These are phyloP conservation scores for Boletus reticulatus DNA, from an alignment of 768 basidiomycete genomes.

Conservation along the genomic window DNA sequence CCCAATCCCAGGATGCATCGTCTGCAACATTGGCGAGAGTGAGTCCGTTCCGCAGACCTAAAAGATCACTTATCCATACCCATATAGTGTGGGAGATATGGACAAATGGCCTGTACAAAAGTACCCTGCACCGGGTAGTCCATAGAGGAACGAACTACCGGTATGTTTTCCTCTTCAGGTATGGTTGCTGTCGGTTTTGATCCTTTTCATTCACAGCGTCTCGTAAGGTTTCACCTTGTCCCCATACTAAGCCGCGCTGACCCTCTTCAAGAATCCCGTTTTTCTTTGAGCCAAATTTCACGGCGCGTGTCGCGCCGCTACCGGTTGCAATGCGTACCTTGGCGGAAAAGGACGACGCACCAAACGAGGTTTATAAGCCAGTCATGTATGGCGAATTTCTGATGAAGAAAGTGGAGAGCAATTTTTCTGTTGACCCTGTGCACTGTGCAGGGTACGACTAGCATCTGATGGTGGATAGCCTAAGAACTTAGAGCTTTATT, in stretches of 20 bases:
- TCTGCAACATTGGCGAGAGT: slow-evolving; percentile 95
- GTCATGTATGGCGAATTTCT: slow-evolving; percentile 82
- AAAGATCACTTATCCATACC: neutral
- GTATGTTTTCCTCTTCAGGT: slow-evolving; percentile 16
- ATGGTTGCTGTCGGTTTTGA: slow-evolving; percentile 2
- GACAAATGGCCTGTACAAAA: slow-evolving; percentile 83
- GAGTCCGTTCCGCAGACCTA: slow-evolving; percentile 24
- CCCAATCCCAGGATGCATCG: slow-evolving; percentile 78
- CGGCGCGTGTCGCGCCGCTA: slow-evolving; percentile 66
- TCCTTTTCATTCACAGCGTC: slow-evolving; percentile 42
- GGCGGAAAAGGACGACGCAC: slow-evolving; percentile 8
- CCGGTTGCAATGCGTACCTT: slow-evolving; percentile 50
- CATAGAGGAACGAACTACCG: slow-evolving; percentile 73
- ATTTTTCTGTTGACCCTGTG: slow-evolving; percentile 51
- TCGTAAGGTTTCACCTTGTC: slow-evolving; percentile 49
- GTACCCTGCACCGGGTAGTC: slow-evolving; percentile 88
- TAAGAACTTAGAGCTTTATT: no score
- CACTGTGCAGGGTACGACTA: slow-evolving; percentile 33
- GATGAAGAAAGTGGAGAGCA: slow-evolving; percentile 64
- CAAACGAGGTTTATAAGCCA: slow-evolving; percentile 38
- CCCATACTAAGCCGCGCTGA: neutral
- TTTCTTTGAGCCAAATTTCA: slow-evolving; percentile 91
- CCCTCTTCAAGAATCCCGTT: slow-evolving; percentile 66
- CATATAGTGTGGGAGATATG: slow-evolving; percentile 86
- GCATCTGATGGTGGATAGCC: neutral